phyloP scores from a whole-genome alignment of 148 eudicot species.

The Simmondsia chinensis region DNA sequence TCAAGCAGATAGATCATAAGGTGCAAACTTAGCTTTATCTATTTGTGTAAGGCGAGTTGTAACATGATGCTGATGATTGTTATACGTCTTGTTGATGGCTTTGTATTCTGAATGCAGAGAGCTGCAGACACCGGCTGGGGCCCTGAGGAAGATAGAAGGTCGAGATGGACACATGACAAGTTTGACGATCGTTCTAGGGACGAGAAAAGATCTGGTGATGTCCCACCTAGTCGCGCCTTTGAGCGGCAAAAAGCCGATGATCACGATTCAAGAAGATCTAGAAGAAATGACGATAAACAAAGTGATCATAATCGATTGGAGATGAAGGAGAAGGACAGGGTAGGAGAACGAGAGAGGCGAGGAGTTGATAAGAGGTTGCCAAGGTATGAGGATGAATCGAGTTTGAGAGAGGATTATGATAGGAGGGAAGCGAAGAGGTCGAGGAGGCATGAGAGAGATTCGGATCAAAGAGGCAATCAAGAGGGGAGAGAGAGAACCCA shows the following conservation, averaged over 20 bases:
- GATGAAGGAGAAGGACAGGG: constrained; percentile 20
- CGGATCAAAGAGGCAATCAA: constrained; percentile 22
- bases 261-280: constrained; percentile 24
- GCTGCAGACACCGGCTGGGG: constrained; percentile 98
- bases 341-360: constrained; percentile 19
- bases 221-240: constrained; percentile 14
- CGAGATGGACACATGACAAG: constrained; percentile 55
- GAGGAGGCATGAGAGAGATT: constrained; percentile 27
- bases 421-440: constrained; percentile 46
- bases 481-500: constrained; percentile 11
- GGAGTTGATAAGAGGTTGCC: constrained; percentile 23
- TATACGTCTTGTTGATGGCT: neutral
- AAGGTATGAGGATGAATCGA: constrained; percentile 30
- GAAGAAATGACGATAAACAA: constrained; percentile 20
- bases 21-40: too few relatives aligned
- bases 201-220: constrained; percentile 20
- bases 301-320: constrained; percentile 19
- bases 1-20: too few relatives aligned
- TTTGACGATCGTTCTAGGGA: constrained; percentile 26
- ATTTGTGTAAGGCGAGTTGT: too few relatives aligned
- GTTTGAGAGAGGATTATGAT: constrained; percentile 33
- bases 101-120: constrained; percentile 37
- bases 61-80: too few relatives aligned
- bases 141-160: constrained; percentile 45
- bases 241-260: constrained; percentile 18